Conservation (phyloP, 1,284 basidiomycete species). For the Cutaneotrichosporon dermatis region DNA sequence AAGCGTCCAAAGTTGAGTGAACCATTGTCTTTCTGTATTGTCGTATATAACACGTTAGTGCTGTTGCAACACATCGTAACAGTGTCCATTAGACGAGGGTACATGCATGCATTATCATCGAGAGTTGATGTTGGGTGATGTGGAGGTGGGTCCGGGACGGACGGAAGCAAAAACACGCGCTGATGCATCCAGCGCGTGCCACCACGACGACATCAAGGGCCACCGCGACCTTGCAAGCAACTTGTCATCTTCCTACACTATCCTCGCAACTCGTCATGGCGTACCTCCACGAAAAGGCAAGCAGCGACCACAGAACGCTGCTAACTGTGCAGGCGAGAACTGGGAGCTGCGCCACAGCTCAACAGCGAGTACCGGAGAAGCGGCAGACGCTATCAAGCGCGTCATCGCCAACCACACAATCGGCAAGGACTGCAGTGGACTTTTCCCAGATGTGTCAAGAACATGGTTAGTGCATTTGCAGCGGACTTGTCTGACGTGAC, state of each 20-base stretch:
- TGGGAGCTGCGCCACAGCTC: conserved; percentile 91
- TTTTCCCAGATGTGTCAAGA: conserved; percentile 97
- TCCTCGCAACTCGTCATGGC: conserved; percentile 17
- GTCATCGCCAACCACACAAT: conserved; percentile 95
- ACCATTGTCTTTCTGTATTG: no score
- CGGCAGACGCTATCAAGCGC: conserved; percentile 98
- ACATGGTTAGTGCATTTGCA: conserved; percentile 59
- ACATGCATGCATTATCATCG: no score
- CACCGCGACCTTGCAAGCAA: no score
- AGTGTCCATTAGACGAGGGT: neutral
- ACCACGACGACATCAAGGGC: no score
- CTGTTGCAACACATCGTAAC: neutral
- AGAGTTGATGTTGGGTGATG: no score
- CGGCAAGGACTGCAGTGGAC: conserved; percentile 91
- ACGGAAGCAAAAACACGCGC: no score
- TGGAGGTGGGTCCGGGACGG: no score
- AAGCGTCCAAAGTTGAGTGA: conserved; percentile 30
- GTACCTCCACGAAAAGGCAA: conserved; percentile 31
- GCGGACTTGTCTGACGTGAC: neutral
- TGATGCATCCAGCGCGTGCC: no score
- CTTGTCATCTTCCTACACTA: no score
- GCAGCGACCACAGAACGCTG: neutral
- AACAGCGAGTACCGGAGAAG: conserved; percentile 95
- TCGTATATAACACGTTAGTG: no score
- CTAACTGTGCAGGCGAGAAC: conserved; percentile 63